These are phyloP conservation scores for Fomitopsis pulvina DNA, from an alignment of 768 basidiomycete genomes.

Conservation along the genomic window DNA sequence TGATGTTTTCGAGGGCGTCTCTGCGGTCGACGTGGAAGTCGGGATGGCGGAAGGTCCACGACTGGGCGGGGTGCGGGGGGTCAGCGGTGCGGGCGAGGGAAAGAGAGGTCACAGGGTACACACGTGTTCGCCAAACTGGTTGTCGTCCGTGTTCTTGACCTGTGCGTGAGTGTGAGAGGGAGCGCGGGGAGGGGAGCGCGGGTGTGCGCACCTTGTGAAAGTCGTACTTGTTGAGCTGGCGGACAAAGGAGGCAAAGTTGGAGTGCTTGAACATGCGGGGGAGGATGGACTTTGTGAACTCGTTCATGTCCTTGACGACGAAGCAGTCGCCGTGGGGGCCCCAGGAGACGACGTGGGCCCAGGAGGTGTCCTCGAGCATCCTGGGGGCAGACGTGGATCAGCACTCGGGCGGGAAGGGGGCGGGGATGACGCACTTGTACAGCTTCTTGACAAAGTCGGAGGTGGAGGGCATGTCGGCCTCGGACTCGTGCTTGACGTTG, in stretches of 20 bases:
- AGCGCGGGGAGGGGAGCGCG: slow-evolving; percentile 2
- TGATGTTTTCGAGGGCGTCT: slow-evolving; percentile 58
- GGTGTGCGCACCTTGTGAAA: slow-evolving; percentile 69
- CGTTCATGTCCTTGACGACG: slow-evolving; percentile 96
- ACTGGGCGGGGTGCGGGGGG: slow-evolving; percentile 18
- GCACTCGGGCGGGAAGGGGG: neutral
- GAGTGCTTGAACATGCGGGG: slow-evolving; percentile 94
- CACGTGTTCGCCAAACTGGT: slow-evolving; percentile 58
- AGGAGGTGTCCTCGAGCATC: slow-evolving; percentile 81
- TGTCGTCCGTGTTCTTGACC: slow-evolving; percentile 84
- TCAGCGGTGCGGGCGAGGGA: slow-evolving; percentile 4
- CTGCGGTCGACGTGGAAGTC: slow-evolving; percentile 46
- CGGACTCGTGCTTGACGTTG: slow-evolving; percentile 32
- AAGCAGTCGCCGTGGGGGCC: slow-evolving; percentile 81
- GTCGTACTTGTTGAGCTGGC: slow-evolving; percentile 94
- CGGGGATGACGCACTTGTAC: slow-evolving; percentile 58
- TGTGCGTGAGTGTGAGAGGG: slow-evolving; percentile 15
- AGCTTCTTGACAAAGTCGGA: slow-evolving; percentile 93
- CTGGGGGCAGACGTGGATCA: slow-evolving; percentile 33
- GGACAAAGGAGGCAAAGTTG: slow-evolving; percentile 88
- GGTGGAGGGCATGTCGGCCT: slow-evolving; percentile 81
- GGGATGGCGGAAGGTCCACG: slow-evolving; percentile 49
- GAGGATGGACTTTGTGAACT: slow-evolving; percentile 85
- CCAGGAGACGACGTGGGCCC: slow-evolving; percentile 76
- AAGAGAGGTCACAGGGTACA: slow-evolving; percentile 22